Conservation (phyloP, 345 rosid genomes). For the Ailanthus altissimus region DNA sequence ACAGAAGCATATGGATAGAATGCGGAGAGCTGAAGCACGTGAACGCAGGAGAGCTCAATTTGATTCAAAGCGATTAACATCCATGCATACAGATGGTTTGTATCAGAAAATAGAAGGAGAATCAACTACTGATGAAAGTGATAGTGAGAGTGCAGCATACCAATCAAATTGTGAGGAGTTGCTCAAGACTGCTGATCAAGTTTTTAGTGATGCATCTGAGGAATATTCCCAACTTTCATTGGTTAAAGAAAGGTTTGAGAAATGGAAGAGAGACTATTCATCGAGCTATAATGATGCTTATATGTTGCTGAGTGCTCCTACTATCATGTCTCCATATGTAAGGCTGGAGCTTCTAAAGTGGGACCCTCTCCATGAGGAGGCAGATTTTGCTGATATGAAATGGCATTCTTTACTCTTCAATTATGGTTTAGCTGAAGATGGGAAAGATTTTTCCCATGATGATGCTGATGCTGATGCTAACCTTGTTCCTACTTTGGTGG, state of each 20-base stretch:
- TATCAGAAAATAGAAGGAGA: conserved; percentile 84
- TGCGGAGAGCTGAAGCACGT: conserved; percentile 86
- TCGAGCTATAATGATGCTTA: conserved; percentile 83
- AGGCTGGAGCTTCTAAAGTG: conserved; percentile 90
- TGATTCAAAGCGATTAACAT: conserved; percentile 68
- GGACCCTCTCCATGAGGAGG: conserved; percentile 84
- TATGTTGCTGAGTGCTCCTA: conserved; percentile 79
- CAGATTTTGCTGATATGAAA: conserved; percentile 78
- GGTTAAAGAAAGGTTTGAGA: conserved; percentile 81
- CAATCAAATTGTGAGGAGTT: conserved; percentile 61
- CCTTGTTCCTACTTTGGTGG: conserved; percentile 85
- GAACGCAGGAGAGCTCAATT: conserved; percentile 62
- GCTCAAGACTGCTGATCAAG: conserved; percentile 73
- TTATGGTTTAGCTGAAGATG: conserved; percentile 82
- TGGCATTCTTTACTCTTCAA: conserved; percentile 84
- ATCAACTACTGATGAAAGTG: conserved; percentile 97
- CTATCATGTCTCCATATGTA: conserved; percentile 91
- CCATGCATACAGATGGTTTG: conserved; percentile 63
- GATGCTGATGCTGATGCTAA: conserved; percentile 91
- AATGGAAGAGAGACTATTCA: conserved; percentile 80
- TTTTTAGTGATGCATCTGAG: conserved; percentile 88
- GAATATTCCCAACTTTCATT: conserved; percentile 81
- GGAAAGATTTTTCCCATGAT: conserved; percentile 52
- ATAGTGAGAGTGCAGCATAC: conserved; percentile 80
- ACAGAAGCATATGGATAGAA: conserved; percentile 80